phyloP scores from a whole-genome alignment of 371 early-diverging fungal genomes.

The Chytridium lagenaria region DNA sequence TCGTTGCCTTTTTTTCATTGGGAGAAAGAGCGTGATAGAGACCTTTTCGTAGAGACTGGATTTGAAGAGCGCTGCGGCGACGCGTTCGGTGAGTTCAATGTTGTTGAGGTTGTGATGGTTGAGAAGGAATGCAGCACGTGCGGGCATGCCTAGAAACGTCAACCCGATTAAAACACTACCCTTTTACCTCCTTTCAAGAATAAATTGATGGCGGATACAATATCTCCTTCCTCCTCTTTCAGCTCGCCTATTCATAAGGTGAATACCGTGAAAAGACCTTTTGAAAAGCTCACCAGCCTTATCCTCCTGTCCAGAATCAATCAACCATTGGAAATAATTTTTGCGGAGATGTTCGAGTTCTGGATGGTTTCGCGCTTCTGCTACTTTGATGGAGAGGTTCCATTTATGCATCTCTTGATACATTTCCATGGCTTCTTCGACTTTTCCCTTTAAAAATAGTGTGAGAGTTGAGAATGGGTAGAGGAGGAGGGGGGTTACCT shows the following conservation, averaged over 20 bases:
- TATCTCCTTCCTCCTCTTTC: slow-evolving; percentile 62
- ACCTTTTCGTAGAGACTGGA: slow-evolving; percentile 58
- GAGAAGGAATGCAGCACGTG: slow-evolving; percentile 53
- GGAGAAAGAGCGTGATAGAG: no score
- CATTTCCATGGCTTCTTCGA: slow-evolving; percentile 66
- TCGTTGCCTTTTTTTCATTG: no score
- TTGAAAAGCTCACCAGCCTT: slow-evolving; percentile 57
- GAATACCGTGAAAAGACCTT: no score
- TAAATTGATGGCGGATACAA: slow-evolving; percentile 53
- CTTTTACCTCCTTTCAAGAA: slow-evolving; percentile 59
- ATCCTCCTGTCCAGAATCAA: slow-evolving; percentile 62
- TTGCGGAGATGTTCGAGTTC: slow-evolving; percentile 55
- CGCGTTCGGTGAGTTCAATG: slow-evolving; percentile 55
- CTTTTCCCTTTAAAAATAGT: slow-evolving; percentile 40
- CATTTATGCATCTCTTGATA: slow-evolving; percentile 69
- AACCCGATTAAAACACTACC: background rate
- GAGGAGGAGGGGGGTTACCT: slow-evolving; percentile 38
- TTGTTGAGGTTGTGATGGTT: slow-evolving; percentile 44
- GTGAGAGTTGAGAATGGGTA: background rate
- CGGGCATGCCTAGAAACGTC: slow-evolving; percentile 50
- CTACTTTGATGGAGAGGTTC: slow-evolving; percentile 63
- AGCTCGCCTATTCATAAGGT: no score
- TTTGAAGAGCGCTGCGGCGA: slow-evolving; percentile 56
- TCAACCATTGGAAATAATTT: slow-evolving; percentile 63
- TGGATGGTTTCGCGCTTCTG: slow-evolving; percentile 60